phyloP scores from a whole-genome alignment of 164 flowering plant species.

The Vitis amurensis region DNA sequence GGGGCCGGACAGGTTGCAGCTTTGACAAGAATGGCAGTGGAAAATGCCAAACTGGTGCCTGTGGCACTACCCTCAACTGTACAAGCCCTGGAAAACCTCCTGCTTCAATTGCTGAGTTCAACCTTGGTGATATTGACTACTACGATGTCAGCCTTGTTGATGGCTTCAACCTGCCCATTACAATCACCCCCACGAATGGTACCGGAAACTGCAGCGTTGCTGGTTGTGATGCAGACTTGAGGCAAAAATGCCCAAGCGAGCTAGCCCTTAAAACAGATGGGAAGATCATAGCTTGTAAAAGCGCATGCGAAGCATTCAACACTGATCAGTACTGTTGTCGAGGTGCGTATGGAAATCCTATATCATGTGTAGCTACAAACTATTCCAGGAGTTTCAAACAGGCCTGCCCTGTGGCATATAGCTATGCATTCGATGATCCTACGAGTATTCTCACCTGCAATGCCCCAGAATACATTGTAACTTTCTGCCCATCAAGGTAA shows the following conservation, averaged over 20 bases:
- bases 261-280: slow-evolving; percentile 24
- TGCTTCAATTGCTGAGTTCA: slow-evolving; percentile 33
- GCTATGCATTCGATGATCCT: slow-evolving; percentile 40
- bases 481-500: slow-evolving; percentile 52
- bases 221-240: slow-evolving; percentile 40
- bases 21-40: slow-evolving; percentile 32
- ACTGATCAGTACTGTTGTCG: slow-evolving; percentile 44
- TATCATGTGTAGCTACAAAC: slow-evolving; percentile 30
- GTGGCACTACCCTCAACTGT: slow-evolving; percentile 33
- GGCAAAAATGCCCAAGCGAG: slow-evolving; percentile 29
- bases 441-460: slow-evolving; percentile 41
- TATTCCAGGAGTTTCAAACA: slow-evolving; percentile 45
- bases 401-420: slow-evolving; percentile 44
- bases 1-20: slow-evolving; percentile 40
- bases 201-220: slow-evolving; percentile 35
- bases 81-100: slow-evolving; percentile 30
- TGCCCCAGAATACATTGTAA: slow-evolving; percentile 30
- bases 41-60: slow-evolving; percentile 32
- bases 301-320: slow-evolving; percentile 34
- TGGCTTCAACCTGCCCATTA: slow-evolving; percentile 37
- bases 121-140: slow-evolving; percentile 20
- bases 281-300: slow-evolving; percentile 27
- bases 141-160: slow-evolving; percentile 40
- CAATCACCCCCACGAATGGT: slow-evolving; percentile 15
- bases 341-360: slow-evolving; percentile 25